Conservation (phyloP, 2,329 filamentous ascomycete genomes). For the Didymosphaeria variabile region DNA sequence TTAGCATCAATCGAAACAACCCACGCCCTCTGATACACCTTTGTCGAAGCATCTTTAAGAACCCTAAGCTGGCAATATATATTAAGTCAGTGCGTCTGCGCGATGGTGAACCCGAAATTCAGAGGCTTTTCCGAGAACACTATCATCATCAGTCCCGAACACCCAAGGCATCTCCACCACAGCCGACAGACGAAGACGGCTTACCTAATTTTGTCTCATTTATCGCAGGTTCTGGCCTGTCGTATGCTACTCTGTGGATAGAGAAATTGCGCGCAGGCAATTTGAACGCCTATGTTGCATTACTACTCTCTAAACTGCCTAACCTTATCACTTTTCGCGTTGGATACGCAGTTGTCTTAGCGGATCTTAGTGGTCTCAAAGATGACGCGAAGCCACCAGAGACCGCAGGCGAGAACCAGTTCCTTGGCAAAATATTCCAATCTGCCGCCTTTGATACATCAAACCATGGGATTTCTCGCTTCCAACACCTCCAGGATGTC, state of each 20-base stretch:
- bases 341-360: constrained; percentile 9
- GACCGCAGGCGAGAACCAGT: constrained; percentile 9
- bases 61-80: constrained; percentile 3
- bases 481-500: constrained; percentile 4
- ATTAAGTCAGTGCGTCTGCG: constrained; percentile 13
- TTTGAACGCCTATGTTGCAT: constrained; percentile 11
- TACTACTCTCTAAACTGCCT: constrained; percentile 3
- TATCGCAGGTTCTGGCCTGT: not conserved
- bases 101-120: constrained; percentile 8
- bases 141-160: not conserved
- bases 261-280: constrained; percentile 11
- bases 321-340: constrained; percentile 11
- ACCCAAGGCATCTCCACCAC: constrained; percentile 4
- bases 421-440: constrained; percentile 10
- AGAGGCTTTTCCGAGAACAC: not conserved
- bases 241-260: constrained; percentile 11
- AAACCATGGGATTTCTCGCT: constrained; percentile 7
- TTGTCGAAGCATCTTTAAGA: constrained; percentile 9
- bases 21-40: constrained; percentile 11
- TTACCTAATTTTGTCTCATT: constrained; percentile 2
- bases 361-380: not conserved
- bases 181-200: constrained; percentile 10
- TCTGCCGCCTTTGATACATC: constrained; percentile 9
- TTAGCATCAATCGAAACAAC: constrained; percentile 8
- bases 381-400: not conserved